phyloP scores from a whole-genome alignment of 257 asterid genomes.

The Agastache rugosa region DNA sequence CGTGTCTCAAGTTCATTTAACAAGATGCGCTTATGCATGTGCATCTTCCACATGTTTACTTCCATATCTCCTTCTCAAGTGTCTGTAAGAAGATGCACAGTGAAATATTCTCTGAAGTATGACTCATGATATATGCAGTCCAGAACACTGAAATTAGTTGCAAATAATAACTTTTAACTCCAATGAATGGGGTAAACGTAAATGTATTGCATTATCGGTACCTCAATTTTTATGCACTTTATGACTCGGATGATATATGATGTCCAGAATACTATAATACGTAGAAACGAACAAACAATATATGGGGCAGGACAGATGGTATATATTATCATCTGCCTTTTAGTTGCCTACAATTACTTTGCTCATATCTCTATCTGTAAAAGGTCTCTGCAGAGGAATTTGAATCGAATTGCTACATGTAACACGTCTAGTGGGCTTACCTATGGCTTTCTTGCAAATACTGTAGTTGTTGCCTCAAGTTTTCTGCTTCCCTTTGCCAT shows the following conservation, averaged over 20 bases:
- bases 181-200: background rate
- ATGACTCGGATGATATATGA: background rate
- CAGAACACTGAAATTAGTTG: background rate
- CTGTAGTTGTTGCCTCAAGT: conserved; percentile 57
- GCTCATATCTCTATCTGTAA: background rate
- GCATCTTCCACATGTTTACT: conserved; percentile 10
- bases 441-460: conserved; percentile 55
- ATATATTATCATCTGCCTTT: conserved; percentile 5
- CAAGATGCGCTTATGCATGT: background rate
- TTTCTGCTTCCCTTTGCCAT: conserved; percentile 58
- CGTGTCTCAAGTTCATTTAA: background rate
- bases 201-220: background rate
- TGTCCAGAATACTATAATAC: background rate
- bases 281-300: background rate
- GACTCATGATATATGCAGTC: background rate
- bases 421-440: conserved; percentile 37
- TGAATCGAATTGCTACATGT: conserved; percentile 2
- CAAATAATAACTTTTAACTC: background rate
- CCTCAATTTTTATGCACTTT: too few species aligned
- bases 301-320: background rate
- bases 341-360: background rate
- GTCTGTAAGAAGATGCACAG: too few species aligned
- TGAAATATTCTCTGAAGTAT: too few species aligned
- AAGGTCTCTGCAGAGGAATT: conserved; percentile 15
- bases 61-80: background rate